phyloP scores from a whole-genome alignment of 371 early-diverging fungal species.

The Mucor plumbeus region DNA sequence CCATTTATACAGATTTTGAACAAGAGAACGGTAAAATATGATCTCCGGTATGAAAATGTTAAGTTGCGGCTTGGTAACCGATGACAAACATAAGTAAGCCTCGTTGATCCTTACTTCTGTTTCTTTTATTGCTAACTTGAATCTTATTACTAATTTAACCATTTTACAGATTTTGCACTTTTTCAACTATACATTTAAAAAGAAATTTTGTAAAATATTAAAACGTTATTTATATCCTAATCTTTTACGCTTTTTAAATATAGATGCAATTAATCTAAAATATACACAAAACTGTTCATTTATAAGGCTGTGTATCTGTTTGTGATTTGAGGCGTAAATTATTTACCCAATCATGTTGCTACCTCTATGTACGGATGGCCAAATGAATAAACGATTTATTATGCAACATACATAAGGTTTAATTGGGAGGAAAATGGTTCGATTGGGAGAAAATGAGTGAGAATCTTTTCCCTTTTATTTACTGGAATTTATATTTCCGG shows the following conservation, averaged over 20 bases:
- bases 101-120: constrained; percentile 1
- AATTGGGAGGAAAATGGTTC: constrained; percentile 5
- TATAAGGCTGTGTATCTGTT: not conserved
- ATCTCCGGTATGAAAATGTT: not conserved
- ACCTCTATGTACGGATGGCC: not conserved
- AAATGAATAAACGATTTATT: not conserved
- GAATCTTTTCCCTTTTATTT: no score
- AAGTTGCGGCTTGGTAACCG: constrained; percentile 3
- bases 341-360: not conserved
- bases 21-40: not conserved
- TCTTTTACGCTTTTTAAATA: not conserved
- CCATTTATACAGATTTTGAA: not conserved
- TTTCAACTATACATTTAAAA: no score
- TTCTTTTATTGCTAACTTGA: not conserved
- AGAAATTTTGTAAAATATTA: no score
- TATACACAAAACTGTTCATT: not conserved
- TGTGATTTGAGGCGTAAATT: constrained; percentile 7
- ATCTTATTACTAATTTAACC: constrained; percentile 1
- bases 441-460: not conserved
- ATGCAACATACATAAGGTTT: not conserved
- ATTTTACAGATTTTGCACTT: no score
- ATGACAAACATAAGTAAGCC: constrained; percentile 2
- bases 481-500: no score
- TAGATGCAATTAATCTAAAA: not conserved
- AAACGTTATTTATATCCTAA: not conserved